Evolutionary conservation across 2,329 filamentous ascomycete species (phyloP), one percentile per base, ranked within the genome.

Genomic region (Hymenoscyphus fraxineus): DNA sequence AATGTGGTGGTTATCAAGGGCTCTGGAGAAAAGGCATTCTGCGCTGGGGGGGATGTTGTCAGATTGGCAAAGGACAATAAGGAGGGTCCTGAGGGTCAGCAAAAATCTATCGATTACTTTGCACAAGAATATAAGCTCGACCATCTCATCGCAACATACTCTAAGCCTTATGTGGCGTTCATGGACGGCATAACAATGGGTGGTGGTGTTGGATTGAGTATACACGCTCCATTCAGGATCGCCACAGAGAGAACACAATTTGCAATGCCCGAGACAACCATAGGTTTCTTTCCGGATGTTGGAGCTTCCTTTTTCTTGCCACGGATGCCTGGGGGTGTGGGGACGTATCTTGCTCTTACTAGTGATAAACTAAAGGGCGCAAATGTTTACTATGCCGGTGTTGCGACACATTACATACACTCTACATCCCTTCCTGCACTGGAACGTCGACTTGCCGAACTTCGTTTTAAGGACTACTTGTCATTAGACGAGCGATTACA

Each of bases 161-260:
- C 82, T 67, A 99, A 97, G 81, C 95, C 95, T 0, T 96, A 95
- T 75, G 87, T 99, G 61, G 91, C 95, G 39, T 90, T 98, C 75
- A 96, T 99, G 89, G 95, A 99, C 75, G 95, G 95, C 65, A 91
- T 97, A 77, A 99, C 96, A 61, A 99, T 99, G 95, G 95, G 95
- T 63, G 95, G 95, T 63, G 95, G 95, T 70, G 95, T 98, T 61
- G 95, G 95, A 6, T 85, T 99, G 64, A 96, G 91, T 77, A 86
- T 97, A 61, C 96, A 99, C 78, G 94, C 95, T 2, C 96, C 95
- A 2, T 94, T 99, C 83, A 85, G 95, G 66, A 96, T 99, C 75
- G 95, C 95, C 44, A 99, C 95, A 2, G 95, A 99, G 79, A 90
- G 89, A 75, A 99, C 95, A 6, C 80, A 96, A 58, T 98, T 99